Percentiles rank a stretch among this genome's conserved stretches.
Conservation (phyloP, 352 stramenopile genomes). For the Phytophthora sansomeana region DNA sequence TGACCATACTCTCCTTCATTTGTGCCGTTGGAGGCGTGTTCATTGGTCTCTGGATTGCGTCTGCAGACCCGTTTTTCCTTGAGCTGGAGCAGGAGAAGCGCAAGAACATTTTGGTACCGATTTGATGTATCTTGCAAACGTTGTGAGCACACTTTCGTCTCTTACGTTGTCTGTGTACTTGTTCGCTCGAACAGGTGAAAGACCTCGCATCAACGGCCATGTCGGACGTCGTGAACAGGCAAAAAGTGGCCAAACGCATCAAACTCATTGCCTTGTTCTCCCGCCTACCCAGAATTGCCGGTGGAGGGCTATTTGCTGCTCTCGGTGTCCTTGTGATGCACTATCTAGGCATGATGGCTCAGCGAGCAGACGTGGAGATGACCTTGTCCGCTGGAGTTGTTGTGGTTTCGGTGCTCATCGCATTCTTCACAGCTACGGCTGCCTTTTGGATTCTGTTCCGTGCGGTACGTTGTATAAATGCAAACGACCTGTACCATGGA, state of each 20-base stretch:
- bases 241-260: conserved; percentile 53
- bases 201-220: conserved; percentile 55
- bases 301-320: conserved; percentile 58
- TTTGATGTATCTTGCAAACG: background rate
- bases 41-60: conserved; percentile 61
- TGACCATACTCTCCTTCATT: conserved; percentile 67
- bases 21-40: conserved; percentile 63
- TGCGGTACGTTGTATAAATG: conserved; percentile 40
- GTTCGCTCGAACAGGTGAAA: conserved; percentile 39
- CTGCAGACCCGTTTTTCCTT: conserved; percentile 69
- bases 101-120: conserved; percentile 47
- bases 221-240: conserved; percentile 54
- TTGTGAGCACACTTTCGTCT: background rate
- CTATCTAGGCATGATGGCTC: conserved; percentile 77
- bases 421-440: conserved; percentile 62
- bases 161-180: background rate
- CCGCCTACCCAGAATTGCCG: conserved; percentile 55
- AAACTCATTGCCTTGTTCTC: conserved; percentile 73
- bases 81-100: conserved; percentile 62
- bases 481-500: too few species aligned
- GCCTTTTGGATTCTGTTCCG: conserved; percentile 81
- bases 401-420: conserved; percentile 57
- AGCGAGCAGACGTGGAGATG: conserved; percentile 55
- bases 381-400: conserved; percentile 50
- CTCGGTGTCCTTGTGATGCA: conserved; percentile 78